Evolutionary conservation across 164 flowering plant genomes (phyloP), one percentile per base, ranked within the genome.

Genomic region (Vitis cinerea): DNA sequence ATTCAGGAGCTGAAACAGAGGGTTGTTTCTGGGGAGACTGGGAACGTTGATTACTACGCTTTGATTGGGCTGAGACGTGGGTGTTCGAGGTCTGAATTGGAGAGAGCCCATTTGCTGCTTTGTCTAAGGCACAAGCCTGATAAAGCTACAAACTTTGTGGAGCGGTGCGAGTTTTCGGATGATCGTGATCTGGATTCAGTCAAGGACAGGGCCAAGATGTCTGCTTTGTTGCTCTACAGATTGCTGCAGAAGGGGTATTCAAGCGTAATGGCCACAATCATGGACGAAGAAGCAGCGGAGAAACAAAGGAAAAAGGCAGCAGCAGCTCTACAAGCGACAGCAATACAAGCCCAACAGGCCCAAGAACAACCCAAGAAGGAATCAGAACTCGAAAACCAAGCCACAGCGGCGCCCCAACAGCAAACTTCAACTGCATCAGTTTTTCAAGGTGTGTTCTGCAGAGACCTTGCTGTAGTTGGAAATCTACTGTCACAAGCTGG

Each of bases 31-130:
- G 96, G 93, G 1, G 97, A 88, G 61, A 84, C 83, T 0, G 81
- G 84, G 4, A 87, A 89, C 65, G 94, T 96, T 10, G 99, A 96
- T 77, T 90, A 92, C 71, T 79, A 90, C 52, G 83, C 84, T 1
- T 75, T 96, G 78, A 85, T 93, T 16, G 99, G 98, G 3, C 67
- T 96, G 61, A 72, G 94, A 17, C 77, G 98, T 12, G 99, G 99
- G 0, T 96, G 99, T 69, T 81, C 95, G 2, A 72, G 95, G 62
- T 90, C 97, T 2, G 99, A 96, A 64, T 64, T 96, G 16, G 95
- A 90, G 65, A 76, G 97, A 68, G 97, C 97, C 0, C 88, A 96
- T 77, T 73, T 90, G 71, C 55, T 96, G 61, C 83, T 96, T 1
- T 79, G 80, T 17, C 71, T 96, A 16, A 75, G 80, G 44, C 97